Evolutionary conservation across 345 rosid genomes (phyloP).

Genomic region (Dipteronia dyeriana): DNA sequence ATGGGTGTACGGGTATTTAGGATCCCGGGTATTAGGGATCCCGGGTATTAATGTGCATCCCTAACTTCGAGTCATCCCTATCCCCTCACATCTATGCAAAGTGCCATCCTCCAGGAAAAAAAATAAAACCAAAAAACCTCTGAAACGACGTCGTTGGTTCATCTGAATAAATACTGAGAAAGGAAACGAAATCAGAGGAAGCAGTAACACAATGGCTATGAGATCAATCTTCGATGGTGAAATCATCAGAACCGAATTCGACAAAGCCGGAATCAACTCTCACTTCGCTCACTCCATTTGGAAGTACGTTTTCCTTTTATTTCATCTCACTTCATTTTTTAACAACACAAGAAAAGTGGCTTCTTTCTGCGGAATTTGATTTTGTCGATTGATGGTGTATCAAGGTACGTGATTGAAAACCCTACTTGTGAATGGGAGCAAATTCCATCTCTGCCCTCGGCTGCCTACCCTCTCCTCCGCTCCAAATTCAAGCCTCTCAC

Average conservation of each 20-base stretch:
- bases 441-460: constrained; percentile 68
- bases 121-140: no score
- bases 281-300: constrained; percentile 65
- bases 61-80: no score
- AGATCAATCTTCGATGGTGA: constrained; percentile 73
- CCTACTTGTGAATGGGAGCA: constrained; percentile 78
- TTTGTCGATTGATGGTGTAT: not conserved
- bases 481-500: constrained; percentile 80
- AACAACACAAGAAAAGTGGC: no score
- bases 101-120: no score
- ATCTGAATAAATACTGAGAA: no score
- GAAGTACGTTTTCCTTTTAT: constrained; percentile 46
- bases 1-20: no score
- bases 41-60: no score
- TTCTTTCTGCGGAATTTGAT: not conserved
- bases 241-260: constrained; percentile 57
- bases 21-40: no score
- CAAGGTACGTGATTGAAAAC: constrained; percentile 64
- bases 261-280: constrained; percentile 57
- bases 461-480: constrained; percentile 68
- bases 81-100: no score
- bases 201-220: constrained; percentile 24
- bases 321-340: not conserved
- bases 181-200: not conserved
- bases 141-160: not conserved